These are phyloP conservation scores for Diddensiella caesifluorescens DNA, from an alignment of 805 yeast genomes.

Conservation along the genomic window DNA sequence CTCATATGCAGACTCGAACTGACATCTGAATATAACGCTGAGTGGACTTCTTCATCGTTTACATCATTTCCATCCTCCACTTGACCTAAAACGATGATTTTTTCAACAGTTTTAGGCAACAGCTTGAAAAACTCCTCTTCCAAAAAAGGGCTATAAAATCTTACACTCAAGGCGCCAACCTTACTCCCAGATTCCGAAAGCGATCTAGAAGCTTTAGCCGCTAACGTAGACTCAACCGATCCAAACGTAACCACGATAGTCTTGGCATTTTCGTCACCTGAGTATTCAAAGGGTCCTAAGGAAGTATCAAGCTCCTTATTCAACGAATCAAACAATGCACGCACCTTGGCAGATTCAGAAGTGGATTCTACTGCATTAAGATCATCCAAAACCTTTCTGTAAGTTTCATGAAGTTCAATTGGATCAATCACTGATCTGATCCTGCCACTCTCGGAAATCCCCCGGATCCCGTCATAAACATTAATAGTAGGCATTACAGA, in stretches of 20 bases:
- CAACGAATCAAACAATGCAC: conserved; percentile 32
- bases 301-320: conserved; percentile 51
- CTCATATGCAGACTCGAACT: conserved; percentile 46
- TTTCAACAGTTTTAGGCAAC: conserved; percentile 54
- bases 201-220: conserved; percentile 41
- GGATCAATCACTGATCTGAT: conserved; percentile 31
- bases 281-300: conserved; percentile 62
- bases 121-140: conserved; percentile 50
- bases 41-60: conserved; percentile 31
- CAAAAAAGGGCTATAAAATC: conserved; percentile 80
- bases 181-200: conserved; percentile 33
- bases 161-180: conserved; percentile 64
- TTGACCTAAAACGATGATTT: conserved; percentile 67
- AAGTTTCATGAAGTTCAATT: conserved; percentile 26
- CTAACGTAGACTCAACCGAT: conserved; percentile 54
- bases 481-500: conserved; percentile 57
- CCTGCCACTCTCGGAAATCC: conserved; percentile 44
- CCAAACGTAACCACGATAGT: conserved; percentile 83
- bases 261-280: conserved; percentile 56
- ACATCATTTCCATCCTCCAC: conserved; percentile 32
- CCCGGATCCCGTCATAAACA: conserved; percentile 75
- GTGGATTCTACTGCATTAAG: not conserved
- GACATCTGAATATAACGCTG: conserved; percentile 62
- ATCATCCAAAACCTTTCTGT: conserved; percentile 4
- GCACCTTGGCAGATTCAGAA: conserved; percentile 10